Conservation (phyloP, 2,329 filamentous ascomycete species). For the Periconia sp. region DNA sequence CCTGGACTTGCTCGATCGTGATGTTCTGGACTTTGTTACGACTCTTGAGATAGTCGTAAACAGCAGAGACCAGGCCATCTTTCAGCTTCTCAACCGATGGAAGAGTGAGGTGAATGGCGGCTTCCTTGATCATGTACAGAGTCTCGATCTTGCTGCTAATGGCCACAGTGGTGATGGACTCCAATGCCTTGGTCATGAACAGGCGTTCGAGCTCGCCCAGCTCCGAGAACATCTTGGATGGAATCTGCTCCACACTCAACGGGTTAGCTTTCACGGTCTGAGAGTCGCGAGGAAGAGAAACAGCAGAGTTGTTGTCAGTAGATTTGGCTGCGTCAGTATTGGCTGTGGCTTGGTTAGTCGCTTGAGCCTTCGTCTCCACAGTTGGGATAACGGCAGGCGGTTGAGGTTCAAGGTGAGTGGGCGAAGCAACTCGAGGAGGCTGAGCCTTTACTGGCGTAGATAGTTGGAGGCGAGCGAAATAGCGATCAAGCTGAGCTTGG, state of each 20-base stretch:
- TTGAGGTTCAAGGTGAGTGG: not conserved
- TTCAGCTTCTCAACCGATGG: slow-evolving; percentile 17
- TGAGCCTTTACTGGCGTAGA: not conserved
- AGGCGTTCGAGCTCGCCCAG: not conserved
- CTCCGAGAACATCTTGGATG: not conserved
- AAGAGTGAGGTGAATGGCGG: slow-evolving; percentile 1
- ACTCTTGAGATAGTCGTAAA: slow-evolving; percentile 22
- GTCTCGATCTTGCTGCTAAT: not conserved
- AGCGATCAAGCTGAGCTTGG: not conserved
- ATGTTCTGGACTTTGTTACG: slow-evolving; percentile 9
- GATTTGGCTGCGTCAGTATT: not conserved
- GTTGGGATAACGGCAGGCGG: not conserved
- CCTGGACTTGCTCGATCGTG: slow-evolving; percentile 13
- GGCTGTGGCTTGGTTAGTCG: not conserved
- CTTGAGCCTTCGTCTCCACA: too few species aligned
- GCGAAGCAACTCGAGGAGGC: not conserved
- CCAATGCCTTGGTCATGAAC: slow-evolving; percentile 3
- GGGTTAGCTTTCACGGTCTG: not conserved
- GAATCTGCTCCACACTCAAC: not conserved
- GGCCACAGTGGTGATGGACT: slow-evolving; percentile 55
- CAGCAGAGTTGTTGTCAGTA: too few species aligned
- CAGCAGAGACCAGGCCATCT: slow-evolving; percentile 20
- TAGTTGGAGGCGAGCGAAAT: not conserved
- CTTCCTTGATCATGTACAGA: slow-evolving; percentile 11
- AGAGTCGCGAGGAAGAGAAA: not conserved